Base-by-base conservation (phyloP, 768 basidiomycete species). In the Rossbeevera mucosa region DNA sequence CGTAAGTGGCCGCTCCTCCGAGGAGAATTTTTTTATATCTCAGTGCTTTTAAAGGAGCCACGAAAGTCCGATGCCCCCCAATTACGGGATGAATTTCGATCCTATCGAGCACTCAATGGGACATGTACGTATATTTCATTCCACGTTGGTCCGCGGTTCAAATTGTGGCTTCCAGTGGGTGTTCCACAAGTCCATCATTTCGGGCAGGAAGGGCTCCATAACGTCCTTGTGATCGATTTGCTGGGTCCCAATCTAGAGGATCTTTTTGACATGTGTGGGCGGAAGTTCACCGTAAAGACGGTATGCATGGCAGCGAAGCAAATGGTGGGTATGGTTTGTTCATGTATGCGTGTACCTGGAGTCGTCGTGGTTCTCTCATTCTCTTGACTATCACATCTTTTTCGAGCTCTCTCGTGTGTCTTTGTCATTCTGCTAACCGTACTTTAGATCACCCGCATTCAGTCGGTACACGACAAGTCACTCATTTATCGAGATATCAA, bases 291-390 rank as follows among this genome's bases (percentile, higher is more conserved):
- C 48, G 85, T 95, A 70, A 99, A 99, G 81, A 98, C 95, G 0
- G 95, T 97, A 24, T 96, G 93, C 67, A 93, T 99, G 95, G 89
- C 91, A 47, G 96, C 96, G 16, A 97, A 90, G 72, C 96, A 99
- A 71, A 99, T 98, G 95, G 95, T 94, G 57, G 70, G 84, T 57
- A 21, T 46, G 2, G 4, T 55, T 22, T 42, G 21, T 26, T 6
- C 26, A 28, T 54, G 16, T 52, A 52, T 56, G 52, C 38, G 43
- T 41, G 40, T 16, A n/a, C 20, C 9, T 36, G 25, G 21, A 20
- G 12, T 29, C 26, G 18, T 28, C 12, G 28, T 20, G 26, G 2
- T 36, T 7, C 18, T 16, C 38, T 48, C 21, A 22, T 38, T 20
- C 25, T 52, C n/a, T 52, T 41, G 2, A 47, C 46, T 57, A 44